Conservation (phyloP, 208 protist species). For the Wallacemonas sp. region DNA sequence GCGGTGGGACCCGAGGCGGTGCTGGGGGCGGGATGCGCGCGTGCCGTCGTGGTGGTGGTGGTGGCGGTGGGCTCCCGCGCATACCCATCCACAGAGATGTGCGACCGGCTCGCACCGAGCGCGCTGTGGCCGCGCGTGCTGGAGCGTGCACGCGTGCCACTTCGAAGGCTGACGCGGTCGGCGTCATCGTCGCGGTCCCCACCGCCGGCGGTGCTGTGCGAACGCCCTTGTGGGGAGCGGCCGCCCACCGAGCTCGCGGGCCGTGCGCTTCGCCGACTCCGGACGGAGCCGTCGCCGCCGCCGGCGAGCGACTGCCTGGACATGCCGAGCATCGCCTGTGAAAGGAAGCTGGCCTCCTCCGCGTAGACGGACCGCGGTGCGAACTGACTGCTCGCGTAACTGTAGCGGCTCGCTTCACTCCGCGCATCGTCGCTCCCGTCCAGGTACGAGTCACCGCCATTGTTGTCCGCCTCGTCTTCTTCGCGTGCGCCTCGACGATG, state of each 20-base stretch:
- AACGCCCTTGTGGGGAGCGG: too few relatives aligned
- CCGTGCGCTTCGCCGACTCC: not conserved
- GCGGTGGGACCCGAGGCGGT: not conserved
- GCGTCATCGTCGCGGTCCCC: not conserved
- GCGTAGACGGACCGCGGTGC: not conserved
- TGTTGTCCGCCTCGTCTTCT: not conserved
- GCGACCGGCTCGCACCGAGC: not conserved
- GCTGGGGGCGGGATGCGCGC: not conserved
- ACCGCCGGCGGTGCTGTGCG: too few relatives aligned
- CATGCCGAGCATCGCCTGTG: slow-evolving; percentile 7
- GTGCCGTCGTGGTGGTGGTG: not conserved
- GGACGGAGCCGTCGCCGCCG: not conserved
- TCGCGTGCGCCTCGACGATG: not conserved
- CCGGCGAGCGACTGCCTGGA: not conserved
- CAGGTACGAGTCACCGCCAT: not conserved
- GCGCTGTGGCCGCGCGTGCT: too few relatives aligned
- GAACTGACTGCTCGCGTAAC: slow-evolving; percentile 12
- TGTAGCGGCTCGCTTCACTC: slow-evolving; percentile 6
- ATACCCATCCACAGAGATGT: slow-evolving; percentile 11
- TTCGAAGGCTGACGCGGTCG: not conserved
- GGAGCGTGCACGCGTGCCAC: too few relatives aligned
- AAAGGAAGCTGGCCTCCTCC: slow-evolving; percentile 7
- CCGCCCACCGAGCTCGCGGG: not conserved
- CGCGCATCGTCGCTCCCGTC: slow-evolving; percentile 9
- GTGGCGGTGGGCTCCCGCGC: not conserved